phyloP scores from a whole-genome alignment of 495 filamentous ascomycete species.

The Cercophora sp. region DNA sequence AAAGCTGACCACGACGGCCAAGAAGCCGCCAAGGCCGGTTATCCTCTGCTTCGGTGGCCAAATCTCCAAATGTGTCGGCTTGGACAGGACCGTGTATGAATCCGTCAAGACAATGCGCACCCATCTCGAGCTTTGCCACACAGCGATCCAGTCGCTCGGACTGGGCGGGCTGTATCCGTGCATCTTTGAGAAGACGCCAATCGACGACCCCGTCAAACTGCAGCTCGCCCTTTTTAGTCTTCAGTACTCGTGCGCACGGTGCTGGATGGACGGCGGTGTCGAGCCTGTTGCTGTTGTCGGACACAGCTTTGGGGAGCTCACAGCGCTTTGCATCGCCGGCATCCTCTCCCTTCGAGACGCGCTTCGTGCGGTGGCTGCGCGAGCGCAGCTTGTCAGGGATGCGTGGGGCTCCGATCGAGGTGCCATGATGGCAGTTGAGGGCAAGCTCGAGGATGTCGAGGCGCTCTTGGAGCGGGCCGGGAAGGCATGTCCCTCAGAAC shows the following conservation, averaged over 20 bases:
- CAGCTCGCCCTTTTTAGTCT: slow-evolving; percentile 36
- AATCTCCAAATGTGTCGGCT: slow-evolving; percentile 39
- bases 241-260: slow-evolving; percentile 47
- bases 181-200: not conserved
- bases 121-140: not conserved
- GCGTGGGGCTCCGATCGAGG: slow-evolving; percentile 41
- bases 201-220: not conserved
- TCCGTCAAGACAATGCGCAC: not conserved
- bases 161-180: not conserved
- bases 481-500: too few species aligned
- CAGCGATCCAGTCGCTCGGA: not conserved
- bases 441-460: slow-evolving; percentile 24
- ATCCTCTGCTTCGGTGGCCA: slow-evolving; percentile 56
- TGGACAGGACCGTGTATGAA: slow-evolving; percentile 28
- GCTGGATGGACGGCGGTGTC: slow-evolving; percentile 50
- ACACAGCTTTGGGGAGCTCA: slow-evolving; percentile 54
- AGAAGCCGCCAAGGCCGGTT: too few species aligned
- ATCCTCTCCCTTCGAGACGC: slow-evolving; percentile 34
- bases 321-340: slow-evolving; percentile 42
- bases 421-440: slow-evolving; percentile 46
- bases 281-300: slow-evolving; percentile 38
- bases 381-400: slow-evolving; percentile 37
- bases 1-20: too few species aligned
- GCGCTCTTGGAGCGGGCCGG: slow-evolving; percentile 21
- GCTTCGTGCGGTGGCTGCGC: slow-evolving; percentile 34